A percentile compares a stretch with the other conserved stretches of the same genome.
phyloP scores from a whole-genome alignment of 331 rosid species.

The Acacia concinna region DNA sequence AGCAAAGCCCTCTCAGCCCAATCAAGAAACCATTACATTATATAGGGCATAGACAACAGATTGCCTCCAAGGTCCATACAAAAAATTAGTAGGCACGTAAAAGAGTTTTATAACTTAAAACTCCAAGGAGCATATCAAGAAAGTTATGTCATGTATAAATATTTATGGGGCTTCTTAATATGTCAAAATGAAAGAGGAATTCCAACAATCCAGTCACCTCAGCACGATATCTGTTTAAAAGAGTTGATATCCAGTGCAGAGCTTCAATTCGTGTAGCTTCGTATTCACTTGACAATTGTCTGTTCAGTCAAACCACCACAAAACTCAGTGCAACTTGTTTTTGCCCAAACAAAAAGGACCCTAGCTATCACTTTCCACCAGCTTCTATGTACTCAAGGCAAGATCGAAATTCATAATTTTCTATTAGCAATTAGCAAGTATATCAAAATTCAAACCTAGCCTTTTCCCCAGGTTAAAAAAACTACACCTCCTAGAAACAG shows the following conservation, averaged over 20 bases:
- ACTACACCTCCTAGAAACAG: slow-evolving; percentile 81
- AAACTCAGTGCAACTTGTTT: slow-evolving; percentile 33
- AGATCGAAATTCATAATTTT: slow-evolving; percentile 18
- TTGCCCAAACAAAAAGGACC: slow-evolving; percentile 30
- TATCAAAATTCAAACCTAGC: slow-evolving; percentile 33
- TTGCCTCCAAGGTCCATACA: neutral
- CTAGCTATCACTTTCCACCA: slow-evolving; percentile 24
- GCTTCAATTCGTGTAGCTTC: slow-evolving; percentile 99
- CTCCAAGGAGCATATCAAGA: slow-evolving; percentile 10
- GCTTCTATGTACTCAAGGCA: slow-evolving; percentile 24
- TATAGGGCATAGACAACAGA: neutral
- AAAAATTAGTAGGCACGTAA: neutral
- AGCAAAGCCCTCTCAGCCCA: neutral
- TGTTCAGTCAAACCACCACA: slow-evolving; percentile 51
- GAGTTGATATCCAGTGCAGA: slow-evolving; percentile 91
- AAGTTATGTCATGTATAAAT: neutral
- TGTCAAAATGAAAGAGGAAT: slow-evolving; percentile 27
- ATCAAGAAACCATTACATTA: neutral
- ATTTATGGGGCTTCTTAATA: slow-evolving; percentile 22
- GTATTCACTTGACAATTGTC: slow-evolving; percentile 88
- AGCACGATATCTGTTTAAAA: slow-evolving; percentile 70
- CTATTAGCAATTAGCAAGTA: slow-evolving; percentile 26
- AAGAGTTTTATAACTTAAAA: neutral
- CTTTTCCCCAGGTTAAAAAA: slow-evolving; percentile 27
- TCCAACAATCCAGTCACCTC: slow-evolving; percentile 55